Base-by-base conservation (phyloP, 768 basidiomycete genomes). In the Naganishia kalamii region DNA sequence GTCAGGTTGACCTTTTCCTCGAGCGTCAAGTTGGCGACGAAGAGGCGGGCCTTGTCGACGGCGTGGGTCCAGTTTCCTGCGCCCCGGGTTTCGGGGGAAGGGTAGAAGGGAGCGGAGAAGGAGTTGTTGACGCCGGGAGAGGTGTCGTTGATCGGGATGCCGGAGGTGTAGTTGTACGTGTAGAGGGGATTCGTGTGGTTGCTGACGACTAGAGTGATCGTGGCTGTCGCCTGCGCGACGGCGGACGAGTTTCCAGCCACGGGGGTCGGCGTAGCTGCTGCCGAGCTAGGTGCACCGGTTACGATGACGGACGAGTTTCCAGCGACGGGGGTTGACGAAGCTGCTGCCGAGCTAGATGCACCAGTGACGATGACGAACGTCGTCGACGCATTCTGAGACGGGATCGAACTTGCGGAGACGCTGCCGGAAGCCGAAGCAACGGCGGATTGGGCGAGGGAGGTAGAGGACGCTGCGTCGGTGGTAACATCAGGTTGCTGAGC, bases 1-100 rank as follows among this genome's bases (percentile, higher is more conserved):
- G 81, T 83, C 15, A 86, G 75, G 62, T 81, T 81, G 30, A 85
- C 82, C 70, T 86, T 85, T 66, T 86, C 84, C 63, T 83, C 79
- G 7, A 84, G 69, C 2, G 84, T 83, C 66, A 84, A 78, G 62
- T 83, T 81, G 7, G 80, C 72, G 4, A 88, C 79, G 57, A 70
- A 71, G 0, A 40, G 60, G 30, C 66, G 43, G 2, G 79, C 80
- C 15, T 72, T 70, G 0, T 23, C 30, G 30, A 78, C 72, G 1
- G 78, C 78, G 1, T 62, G 54, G 2, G 65, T 60, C 79, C 79
- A 80, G 17, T 60, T 46, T 7, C 68, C 70, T n/a, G 60, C 44
- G 12, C 68, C 68, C 17, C 59, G 59, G 19, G 61, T 62, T 10
- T 27, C 23, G 35, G 59, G 59, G 11, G 44, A 48, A 25, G 59